Conservation (phyloP, 495 filamentous ascomycete species). For the Aspergillus nanangensis region DNA sequence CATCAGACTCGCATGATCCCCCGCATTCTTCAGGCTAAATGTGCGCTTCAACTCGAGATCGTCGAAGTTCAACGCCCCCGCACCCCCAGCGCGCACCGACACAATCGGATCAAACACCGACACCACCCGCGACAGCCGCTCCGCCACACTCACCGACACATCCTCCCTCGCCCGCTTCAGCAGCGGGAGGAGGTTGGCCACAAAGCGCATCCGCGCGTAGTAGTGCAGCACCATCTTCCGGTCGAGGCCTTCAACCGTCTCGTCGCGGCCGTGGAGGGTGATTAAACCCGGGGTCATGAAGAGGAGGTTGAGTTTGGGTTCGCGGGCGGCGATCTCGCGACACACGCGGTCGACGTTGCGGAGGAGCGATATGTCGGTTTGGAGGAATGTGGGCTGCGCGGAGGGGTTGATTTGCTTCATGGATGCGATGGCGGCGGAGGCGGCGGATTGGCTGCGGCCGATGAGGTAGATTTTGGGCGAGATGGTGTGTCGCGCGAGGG, state of each 20-base stretch:
- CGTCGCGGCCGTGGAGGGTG: slow-evolving; percentile 4
- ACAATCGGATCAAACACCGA: slow-evolving; percentile 46
- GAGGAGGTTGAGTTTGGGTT: slow-evolving; percentile 55
- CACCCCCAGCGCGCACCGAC: too few species aligned
- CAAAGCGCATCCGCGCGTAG: slow-evolving; percentile 66
- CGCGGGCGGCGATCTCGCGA: slow-evolving; percentile 44
- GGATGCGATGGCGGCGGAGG: slow-evolving; percentile 19
- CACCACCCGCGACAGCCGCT: slow-evolving; percentile 51
- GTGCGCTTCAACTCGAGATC: background rate
- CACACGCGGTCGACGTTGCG: slow-evolving; percentile 53
- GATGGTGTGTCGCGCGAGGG: slow-evolving; percentile 47
- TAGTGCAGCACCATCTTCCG: slow-evolving; percentile 52
- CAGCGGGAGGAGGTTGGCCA: slow-evolving; percentile 57
- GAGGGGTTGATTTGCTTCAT: slow-evolving; percentile 32
- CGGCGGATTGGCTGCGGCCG: slow-evolving; percentile 36
- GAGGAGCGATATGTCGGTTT: slow-evolving; percentile 51
- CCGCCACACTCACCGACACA: slow-evolving; percentile 1
- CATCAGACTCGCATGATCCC: background rate
- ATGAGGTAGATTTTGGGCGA: slow-evolving; percentile 45
- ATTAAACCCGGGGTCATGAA: slow-evolving; percentile 31
- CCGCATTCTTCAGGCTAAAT: background rate
- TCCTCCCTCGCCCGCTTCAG: slow-evolving; percentile 31
- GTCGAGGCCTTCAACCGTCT: slow-evolving; percentile 60
- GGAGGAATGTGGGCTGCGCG: slow-evolving; percentile 15
- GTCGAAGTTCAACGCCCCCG: background rate